phyloP scores from a whole-genome alignment of 2,329 filamentous ascomycete genomes.

The Stagonosporopsis rhizophila region DNA sequence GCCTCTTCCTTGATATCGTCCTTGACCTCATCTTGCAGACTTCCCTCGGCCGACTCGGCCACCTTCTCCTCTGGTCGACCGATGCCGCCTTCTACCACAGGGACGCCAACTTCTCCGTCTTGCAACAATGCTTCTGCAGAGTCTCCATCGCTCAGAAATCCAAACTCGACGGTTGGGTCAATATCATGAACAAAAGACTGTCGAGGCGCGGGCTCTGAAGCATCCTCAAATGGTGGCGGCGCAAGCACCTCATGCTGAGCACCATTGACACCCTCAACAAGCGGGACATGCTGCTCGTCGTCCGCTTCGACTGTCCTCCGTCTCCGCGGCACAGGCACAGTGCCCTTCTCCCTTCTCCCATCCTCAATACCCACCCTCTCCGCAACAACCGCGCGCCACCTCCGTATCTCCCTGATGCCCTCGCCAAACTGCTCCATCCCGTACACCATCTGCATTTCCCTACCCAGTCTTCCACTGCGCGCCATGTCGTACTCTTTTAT shows the following conservation, averaged over 20 bases:
- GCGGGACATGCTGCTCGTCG: constrained; percentile 1
- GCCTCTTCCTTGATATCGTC: constrained; percentile 1
- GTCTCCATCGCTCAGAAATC: neutral
- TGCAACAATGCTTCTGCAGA: neutral
- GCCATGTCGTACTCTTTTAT: constrained; percentile 35
- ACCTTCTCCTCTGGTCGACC: neutral
- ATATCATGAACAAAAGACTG: neutral
- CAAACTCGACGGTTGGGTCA: neutral
- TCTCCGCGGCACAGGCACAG: constrained; percentile 7
- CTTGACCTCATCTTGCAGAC: neutral
- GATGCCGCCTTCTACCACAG: neutral
- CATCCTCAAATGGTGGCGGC: neutral
- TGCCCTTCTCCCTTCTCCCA: constrained; percentile 8
- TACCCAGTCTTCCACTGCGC: constrained; percentile 34
- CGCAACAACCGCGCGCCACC: constrained; percentile 46
- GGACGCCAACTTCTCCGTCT: neutral
- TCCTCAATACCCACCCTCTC: constrained; percentile 35
- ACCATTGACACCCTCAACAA: constrained; percentile 5
- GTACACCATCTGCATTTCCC: constrained; percentile 40
- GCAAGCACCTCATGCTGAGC: neutral
- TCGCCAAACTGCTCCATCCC: constrained; percentile 46
- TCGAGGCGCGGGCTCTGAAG: neutral
- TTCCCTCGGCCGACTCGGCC: neutral
- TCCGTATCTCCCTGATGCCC: constrained; percentile 37
- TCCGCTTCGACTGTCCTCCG: neutral